Percentiles rank a stretch among this genome's conserved stretches.
phyloP scores from a whole-genome alignment of 2,329 filamentous ascomycete genomes.

The Ophiostoma australiae region DNA sequence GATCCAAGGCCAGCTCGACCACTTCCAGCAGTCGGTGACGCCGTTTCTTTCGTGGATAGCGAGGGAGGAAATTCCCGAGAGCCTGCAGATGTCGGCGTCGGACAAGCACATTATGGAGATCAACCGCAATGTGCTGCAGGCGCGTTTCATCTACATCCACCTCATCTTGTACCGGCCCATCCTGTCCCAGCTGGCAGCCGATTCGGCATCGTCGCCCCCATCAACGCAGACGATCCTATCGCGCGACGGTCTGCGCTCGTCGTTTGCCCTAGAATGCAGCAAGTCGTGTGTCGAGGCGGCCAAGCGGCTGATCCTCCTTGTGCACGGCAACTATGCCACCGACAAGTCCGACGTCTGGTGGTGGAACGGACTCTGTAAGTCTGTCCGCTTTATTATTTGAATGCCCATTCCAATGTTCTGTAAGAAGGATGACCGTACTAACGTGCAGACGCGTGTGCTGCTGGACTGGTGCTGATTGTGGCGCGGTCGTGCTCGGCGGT shows the following conservation, averaged over 20 bases:
- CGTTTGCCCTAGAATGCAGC: slow-evolving; percentile 24
- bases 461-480: slow-evolving; percentile 24
- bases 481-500: slow-evolving; percentile 22
- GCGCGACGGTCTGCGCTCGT: slow-evolving; percentile 21
- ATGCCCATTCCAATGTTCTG: no score
- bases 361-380: slow-evolving; percentile 25
- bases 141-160: background rate
- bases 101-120: background rate
- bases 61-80: background rate
- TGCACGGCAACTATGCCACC: slow-evolving; percentile 20
- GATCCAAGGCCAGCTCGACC: slow-evolving; percentile 22
- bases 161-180: background rate
- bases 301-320: slow-evolving; percentile 18
- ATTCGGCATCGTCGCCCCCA: background rate
- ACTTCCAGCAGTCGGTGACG: slow-evolving; percentile 21
- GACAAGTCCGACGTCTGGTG: slow-evolving; percentile 23
- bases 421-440: background rate
- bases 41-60: slow-evolving; percentile 21
- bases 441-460: slow-evolving; percentile 21
- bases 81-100: background rate
- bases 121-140: background rate
- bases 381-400: background rate
- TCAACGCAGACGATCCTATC: background rate
- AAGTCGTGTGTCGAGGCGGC: slow-evolving; percentile 23
- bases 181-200: background rate